Percentiles rank a stretch among this genome's conserved stretches.
These are phyloP conservation scores for Kalaharituber pfeilii DNA, from an alignment of 2,329 filamentous ascomycete genomes.

Conservation along the genomic window DNA sequence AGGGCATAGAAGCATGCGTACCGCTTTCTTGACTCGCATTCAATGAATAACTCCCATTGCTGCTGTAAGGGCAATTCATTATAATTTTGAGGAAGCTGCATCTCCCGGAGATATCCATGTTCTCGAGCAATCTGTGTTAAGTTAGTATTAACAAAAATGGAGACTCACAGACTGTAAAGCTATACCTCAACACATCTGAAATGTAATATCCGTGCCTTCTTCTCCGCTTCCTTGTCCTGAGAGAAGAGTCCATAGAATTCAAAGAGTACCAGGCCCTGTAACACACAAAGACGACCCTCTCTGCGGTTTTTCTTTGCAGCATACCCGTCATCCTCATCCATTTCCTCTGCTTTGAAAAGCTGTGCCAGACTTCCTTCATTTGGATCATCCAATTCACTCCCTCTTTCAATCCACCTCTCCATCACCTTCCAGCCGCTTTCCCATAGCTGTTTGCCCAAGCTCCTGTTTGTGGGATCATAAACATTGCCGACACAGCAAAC, in stretches of 20 bases:
- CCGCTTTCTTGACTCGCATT: slow-evolving; percentile 22
- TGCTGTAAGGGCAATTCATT: slow-evolving; percentile 16
- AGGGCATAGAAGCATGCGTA: slow-evolving; percentile 6
- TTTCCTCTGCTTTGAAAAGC: slow-evolving; percentile 10
- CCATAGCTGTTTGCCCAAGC: slow-evolving; percentile 20
- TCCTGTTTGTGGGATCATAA: slow-evolving; percentile 22
- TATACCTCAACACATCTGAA: slow-evolving; percentile 20
- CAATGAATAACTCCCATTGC: slow-evolving; percentile 22
- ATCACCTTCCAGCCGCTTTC: slow-evolving; percentile 23
- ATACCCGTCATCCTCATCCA: slow-evolving; percentile 8
- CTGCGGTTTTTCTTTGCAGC: slow-evolving; percentile 14
- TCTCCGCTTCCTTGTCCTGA: slow-evolving; percentile 19
- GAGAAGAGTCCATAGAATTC: slow-evolving; percentile 21
- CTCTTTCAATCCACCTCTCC: slow-evolving; percentile 22
- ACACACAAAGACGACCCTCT: slow-evolving; percentile 18
- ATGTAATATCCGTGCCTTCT: slow-evolving; percentile 20
- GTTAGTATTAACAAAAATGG: background rate
- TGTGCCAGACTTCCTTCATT: slow-evolving; percentile 5
- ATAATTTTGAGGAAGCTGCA: slow-evolving; percentile 7
- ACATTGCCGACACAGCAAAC: slow-evolving; percentile 20
- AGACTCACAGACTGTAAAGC: background rate
- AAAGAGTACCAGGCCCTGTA: slow-evolving; percentile 21
- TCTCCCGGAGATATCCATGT: slow-evolving; percentile 20
- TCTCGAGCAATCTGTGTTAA: slow-evolving; percentile 20
- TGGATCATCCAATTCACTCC: slow-evolving; percentile 18